Evolutionary conservation across 1,284 basidiomycete species (phyloP).

Genomic region (Pisolithus thermaeus): DNA sequence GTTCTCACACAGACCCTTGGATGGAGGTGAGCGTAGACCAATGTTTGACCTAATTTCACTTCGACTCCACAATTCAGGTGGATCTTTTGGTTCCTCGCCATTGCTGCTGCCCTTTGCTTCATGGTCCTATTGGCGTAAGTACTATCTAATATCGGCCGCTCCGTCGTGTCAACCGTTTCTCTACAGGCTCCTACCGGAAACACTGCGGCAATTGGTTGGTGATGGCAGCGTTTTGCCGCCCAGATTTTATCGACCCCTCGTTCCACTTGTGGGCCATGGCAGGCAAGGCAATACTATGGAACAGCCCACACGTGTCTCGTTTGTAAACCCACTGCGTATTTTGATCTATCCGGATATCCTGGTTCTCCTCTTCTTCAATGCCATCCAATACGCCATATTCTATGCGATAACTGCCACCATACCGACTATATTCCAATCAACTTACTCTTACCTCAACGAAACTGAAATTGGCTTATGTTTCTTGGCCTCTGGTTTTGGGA

Average conservation of each 20-base stretch:
- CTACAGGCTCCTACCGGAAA: conserved; percentile 55
- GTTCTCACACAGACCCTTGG: conserved; percentile 51
- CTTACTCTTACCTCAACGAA: conserved; percentile 58
- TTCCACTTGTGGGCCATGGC: conserved; percentile 47
- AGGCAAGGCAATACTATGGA: conserved; percentile 16
- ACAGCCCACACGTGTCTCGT: conserved; percentile 30
- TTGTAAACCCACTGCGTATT: conserved; percentile 55
- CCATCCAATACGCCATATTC: conserved; percentile 53
- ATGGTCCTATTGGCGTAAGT: conserved; percentile 52
- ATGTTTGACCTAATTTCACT: not conserved
- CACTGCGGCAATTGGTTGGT: conserved; percentile 51
- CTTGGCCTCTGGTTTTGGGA: conserved; percentile 59
- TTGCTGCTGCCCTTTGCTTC: conserved; percentile 49
- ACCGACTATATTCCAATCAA: conserved; percentile 52
- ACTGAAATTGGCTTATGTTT: conserved; percentile 68
- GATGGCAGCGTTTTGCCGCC: conserved; percentile 50
- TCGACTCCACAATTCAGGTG: conserved; percentile 35
- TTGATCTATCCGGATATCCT: conserved; percentile 55
- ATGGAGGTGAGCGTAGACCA: conserved; percentile 48
- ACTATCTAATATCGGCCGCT: not conserved
- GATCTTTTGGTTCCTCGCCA: conserved; percentile 78
- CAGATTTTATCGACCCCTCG: conserved; percentile 43
- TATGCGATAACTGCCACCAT: conserved; percentile 63
- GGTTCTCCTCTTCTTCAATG: conserved; percentile 57
- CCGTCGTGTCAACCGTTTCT: not conserved